Evolutionary conservation across 2,329 filamentous ascomycete species (phyloP).

Genomic region (Polychaeton citri): DNA sequence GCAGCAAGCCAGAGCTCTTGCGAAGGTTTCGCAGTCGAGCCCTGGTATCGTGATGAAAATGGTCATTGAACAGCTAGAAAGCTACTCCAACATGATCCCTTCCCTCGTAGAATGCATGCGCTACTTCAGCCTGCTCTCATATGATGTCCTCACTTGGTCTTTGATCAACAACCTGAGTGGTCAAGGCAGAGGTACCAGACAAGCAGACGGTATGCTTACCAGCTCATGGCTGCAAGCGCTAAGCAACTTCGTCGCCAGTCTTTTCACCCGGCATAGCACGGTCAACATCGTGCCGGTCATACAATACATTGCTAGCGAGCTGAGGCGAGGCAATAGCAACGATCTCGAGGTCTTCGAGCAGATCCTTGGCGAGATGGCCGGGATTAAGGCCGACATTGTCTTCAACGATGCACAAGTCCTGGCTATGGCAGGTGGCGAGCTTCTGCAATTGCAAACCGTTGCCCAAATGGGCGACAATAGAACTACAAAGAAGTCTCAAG

Average conservation of each 20-base stretch:
- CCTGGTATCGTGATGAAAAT: constrained; percentile 86
- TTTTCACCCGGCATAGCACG: constrained; percentile 73
- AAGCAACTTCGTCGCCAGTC: constrained; percentile 78
- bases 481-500: constrained; percentile 52
- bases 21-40: constrained; percentile 82
- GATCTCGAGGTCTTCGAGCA: constrained; percentile 87
- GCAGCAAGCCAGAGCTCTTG: constrained; percentile 74
- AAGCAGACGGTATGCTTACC: constrained; percentile 58
- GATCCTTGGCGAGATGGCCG: constrained; percentile 83
- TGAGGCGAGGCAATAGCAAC: constrained; percentile 69
- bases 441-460: constrained; percentile 67
- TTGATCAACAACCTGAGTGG: constrained; percentile 59
- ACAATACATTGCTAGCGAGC: constrained; percentile 77
- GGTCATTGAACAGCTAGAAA: constrained; percentile 80
- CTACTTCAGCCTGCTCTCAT: constrained; percentile 85
- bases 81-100: constrained; percentile 88
- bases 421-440: constrained; percentile 75
- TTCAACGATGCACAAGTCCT: constrained; percentile 80
- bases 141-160: constrained; percentile 88
- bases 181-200: constrained; percentile 43
- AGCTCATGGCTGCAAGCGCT: constrained; percentile 87
- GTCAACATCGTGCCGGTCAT: constrained; percentile 77
- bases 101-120: constrained; percentile 88
- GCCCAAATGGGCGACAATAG: constrained; percentile 70
- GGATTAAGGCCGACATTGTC: constrained; percentile 73